Base-by-base conservation (phyloP, 2,329 filamentous ascomycete genomes). In the Penicillium sp. region DNA sequence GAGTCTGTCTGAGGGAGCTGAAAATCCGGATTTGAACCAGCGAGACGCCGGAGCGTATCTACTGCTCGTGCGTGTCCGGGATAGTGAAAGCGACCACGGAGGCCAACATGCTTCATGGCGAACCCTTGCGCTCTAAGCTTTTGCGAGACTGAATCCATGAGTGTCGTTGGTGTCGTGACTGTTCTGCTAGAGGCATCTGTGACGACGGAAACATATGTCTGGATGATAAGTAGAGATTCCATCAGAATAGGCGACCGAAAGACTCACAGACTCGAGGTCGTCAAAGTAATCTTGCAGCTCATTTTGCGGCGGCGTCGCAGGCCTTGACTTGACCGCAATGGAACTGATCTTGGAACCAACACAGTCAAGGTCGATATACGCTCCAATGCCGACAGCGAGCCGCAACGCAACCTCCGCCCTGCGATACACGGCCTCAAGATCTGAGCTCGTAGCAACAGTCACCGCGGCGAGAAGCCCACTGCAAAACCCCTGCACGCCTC, bases 151-250 rank as follows among this genome's bases (percentile, higher is more conserved):
- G 31, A 17, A 11, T 29, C 23, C 7, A 58, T 9, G 4, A 17
- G 23, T 3, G 48, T 2, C 3, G 38, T 41, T 4, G 56, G 38
- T 5, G 47, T 35, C 2, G 56, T 52, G 38, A 58, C 26, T 6
- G 56, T 58, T 9, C 23, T 21, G 41, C 38, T 31, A 8, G 23
- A 52, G 31, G 21, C 29, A 11, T 31, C 48, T 21, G 26, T 50
- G 46, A 52, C 15, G 35, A 58, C 56, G 5, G 56, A 58, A 13
- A 58, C 31, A n/a, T 58, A 58, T 35, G 56, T 45, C 56, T 58
- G 21, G 2, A 9, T 5, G 21, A 15, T 58, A 2, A 58, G 31
- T 30, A 7, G 2, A 13, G 11, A 19, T 7, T 19, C 30, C 1
- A 19, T 35, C 9, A 41, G 35, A 11, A 15, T 9, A 15, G 11